Evolutionary conservation across 345 rosid species (phyloP).

Genomic region (thale cress (Arabidopsis thaliana)): TAIR10.1 NC_003070.9:15957501-15958000

Average conservation of each 20-base stretch:
- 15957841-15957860: background rate
- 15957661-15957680: background rate
- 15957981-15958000: no score
- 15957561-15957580: background rate
- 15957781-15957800: background rate
- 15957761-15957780: background rate
- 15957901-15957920: no score
- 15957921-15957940: no score
- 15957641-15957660: no score
- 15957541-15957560: background rate
- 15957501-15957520: background rate
- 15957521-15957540: background rate
- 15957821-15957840: background rate
- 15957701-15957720: background rate
- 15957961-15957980: no score
- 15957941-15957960: no score
- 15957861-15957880: background rate
- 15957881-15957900: background rate
- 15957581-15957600: background rate
- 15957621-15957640: no score
- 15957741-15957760: background rate
- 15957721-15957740: background rate
- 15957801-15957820: background rate
- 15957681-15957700: background rate
- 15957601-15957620: background rate